phyloP scores from a whole-genome alignment of 2,329 filamentous ascomycete genomes.

The Diaporthe citriasiana region DNA sequence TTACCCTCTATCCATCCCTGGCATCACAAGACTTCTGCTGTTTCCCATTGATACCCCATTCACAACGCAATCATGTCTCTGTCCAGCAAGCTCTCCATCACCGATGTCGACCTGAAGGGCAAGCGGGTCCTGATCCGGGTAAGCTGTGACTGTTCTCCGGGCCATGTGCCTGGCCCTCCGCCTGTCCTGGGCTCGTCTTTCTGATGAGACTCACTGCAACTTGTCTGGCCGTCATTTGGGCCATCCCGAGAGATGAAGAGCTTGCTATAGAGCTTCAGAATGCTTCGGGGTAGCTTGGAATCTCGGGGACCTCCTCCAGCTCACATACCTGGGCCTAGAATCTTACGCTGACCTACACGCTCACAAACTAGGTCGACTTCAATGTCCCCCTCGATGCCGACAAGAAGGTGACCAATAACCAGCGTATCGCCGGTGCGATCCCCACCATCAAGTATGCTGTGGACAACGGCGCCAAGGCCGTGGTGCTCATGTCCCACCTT shows the following conservation, averaged over 20 bases:
- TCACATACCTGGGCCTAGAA: neutral
- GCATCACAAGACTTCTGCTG: conserved; percentile 34
- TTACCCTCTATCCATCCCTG: conserved; percentile 42
- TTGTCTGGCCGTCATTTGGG: neutral
- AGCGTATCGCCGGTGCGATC: conserved; percentile 96
- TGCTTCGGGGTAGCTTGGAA: neutral
- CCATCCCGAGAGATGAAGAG: neutral
- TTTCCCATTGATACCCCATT: conserved; percentile 43
- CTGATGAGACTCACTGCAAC: neutral
- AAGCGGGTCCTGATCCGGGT: conserved; percentile 98
- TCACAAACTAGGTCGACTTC: conserved; percentile 86
- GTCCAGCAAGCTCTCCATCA: conserved; percentile 97
- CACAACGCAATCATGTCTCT: conserved; percentile 83
- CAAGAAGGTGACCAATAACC: conserved; percentile 97
- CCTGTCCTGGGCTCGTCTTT: neutral
- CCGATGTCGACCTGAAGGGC: conserved; percentile 95
- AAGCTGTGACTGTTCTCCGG: conserved; percentile 57
- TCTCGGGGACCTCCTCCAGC: neutral
- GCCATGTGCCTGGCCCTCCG: neutral
- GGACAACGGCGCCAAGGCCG: conserved; percentile 90
- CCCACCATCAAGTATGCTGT: conserved; percentile 96
- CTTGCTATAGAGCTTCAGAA: conserved; percentile 2
- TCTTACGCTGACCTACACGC: conserved; percentile 43
- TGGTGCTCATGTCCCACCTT: conserved; percentile 98
- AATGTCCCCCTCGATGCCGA: conserved; percentile 96